A percentile compares a stretch with the other conserved stretches of the same genome.
Conservation (phyloP, 176 grass and related monocot genomes). For the Thinopyrum elongatum region DNA sequence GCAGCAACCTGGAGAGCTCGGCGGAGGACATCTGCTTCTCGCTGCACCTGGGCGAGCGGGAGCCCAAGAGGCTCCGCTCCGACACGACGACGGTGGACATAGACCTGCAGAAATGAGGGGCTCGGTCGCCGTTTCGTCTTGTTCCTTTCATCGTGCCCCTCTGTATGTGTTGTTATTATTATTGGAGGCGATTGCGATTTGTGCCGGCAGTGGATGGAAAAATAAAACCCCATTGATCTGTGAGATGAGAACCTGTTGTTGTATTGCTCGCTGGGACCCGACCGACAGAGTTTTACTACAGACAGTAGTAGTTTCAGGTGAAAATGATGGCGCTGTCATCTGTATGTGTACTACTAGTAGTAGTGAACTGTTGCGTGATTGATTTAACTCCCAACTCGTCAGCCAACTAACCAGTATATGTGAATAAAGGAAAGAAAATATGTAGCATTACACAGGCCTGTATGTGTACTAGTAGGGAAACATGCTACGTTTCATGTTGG, state of each 20-base stretch:
- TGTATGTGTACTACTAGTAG: no score
- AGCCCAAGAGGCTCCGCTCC: constrained; percentile 59
- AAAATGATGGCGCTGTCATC: no score
- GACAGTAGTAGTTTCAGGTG: no score
- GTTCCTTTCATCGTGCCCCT: background rate
- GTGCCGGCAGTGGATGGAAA: background rate
- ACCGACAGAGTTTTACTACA: no score
- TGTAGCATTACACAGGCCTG: no score
- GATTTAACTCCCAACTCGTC: no score
- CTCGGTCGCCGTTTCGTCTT: background rate
- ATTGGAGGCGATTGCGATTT: constrained; percentile 20
- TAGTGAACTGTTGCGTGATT: no score
- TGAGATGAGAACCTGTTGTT: background rate
- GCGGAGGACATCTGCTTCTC: constrained; percentile 61
- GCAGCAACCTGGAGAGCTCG: constrained; percentile 29
- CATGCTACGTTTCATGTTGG: no score
- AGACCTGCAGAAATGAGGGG: constrained; percentile 58
- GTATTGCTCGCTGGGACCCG: background rate
- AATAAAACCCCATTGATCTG: constrained; percentile 15
- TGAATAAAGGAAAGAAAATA: no score
- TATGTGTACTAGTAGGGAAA: no score
- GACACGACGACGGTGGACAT: constrained; percentile 37
- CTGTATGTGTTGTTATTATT: background rate
- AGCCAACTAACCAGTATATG: no score
- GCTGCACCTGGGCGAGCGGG: constrained; percentile 66